Percentiles rank a stretch among this genome's conserved stretches.
These are phyloP conservation scores for Chrysoporthe deuterocubensis DNA, from an alignment of 2,329 filamentous ascomycete genomes.

Conservation along the genomic window DNA sequence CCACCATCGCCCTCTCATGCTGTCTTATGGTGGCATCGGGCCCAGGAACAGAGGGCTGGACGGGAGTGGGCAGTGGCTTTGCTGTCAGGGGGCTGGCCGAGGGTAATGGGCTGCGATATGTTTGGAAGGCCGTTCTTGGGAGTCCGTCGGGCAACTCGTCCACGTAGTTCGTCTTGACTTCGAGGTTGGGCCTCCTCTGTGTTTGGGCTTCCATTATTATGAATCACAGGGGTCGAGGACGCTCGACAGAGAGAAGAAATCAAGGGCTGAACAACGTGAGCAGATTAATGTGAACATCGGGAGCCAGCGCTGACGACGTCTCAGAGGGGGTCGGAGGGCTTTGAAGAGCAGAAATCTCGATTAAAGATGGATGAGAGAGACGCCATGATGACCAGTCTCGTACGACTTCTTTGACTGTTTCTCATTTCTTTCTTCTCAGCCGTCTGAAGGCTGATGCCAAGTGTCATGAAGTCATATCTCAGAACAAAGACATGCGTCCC, in stretches of 20 bases:
- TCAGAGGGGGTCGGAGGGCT: not conserved
- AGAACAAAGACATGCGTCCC: slow-evolving; percentile 15
- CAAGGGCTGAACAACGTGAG: not conserved
- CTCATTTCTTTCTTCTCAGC: not conserved
- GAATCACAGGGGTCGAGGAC: not conserved
- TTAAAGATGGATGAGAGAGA: not conserved
- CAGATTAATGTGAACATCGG: not conserved
- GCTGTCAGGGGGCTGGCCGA: slow-evolving; percentile 39
- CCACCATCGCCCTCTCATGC: slow-evolving; percentile 42
- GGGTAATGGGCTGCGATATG: slow-evolving; percentile 33
- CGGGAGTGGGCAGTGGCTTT: slow-evolving; percentile 39
- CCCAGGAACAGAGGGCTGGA: slow-evolving; percentile 37
- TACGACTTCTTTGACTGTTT: not conserved
- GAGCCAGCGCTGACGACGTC: slow-evolving; percentile 7
- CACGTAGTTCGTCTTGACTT: slow-evolving; percentile 38
- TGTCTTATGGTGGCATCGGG: slow-evolving; percentile 42
- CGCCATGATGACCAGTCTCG: slow-evolving; percentile 9
- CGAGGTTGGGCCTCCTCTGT: slow-evolving; percentile 39
- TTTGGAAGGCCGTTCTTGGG: slow-evolving; percentile 33
- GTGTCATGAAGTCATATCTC: slow-evolving; percentile 11
- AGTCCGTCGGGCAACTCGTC: slow-evolving; percentile 31
- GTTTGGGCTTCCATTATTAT: slow-evolving; percentile 38
- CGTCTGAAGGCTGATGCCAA: not conserved
- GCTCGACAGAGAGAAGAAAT: not conserved
- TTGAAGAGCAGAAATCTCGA: slow-evolving; percentile 3